A percentile compares a stretch with the other conserved stretches of the same genome.
Evolutionary conservation across 1,139 yeast genomes (phyloP).

Genomic region (Taphrina flavorubra): DNA sequence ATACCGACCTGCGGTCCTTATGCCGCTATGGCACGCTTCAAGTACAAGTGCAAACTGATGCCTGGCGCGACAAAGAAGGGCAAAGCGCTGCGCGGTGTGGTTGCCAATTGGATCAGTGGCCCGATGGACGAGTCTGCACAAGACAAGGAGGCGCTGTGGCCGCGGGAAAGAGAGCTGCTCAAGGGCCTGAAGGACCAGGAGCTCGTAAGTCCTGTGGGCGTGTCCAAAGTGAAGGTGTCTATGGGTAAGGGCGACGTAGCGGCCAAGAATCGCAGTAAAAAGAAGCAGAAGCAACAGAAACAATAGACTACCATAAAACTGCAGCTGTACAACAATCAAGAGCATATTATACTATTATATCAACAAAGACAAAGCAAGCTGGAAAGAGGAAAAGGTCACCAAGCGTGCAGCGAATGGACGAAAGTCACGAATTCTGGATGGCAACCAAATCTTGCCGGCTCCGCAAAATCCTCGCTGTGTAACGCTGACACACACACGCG

Average conservation of each 20-base stretch:
- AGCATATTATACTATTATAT: too few species aligned
- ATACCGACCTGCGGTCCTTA: constrained; percentile 95
- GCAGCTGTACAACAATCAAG: too few species aligned
- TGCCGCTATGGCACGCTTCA: constrained; percentile 72
- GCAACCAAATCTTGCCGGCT: neutral
- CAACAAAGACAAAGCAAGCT: too few species aligned
- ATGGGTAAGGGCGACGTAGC: constrained; percentile 21
- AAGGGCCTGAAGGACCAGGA: constrained; percentile 65
- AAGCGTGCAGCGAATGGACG: neutral
- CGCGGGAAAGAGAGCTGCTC: constrained; percentile 65
- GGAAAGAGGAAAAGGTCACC: too few species aligned
- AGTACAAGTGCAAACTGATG: constrained; percentile 82
- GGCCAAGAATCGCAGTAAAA: constrained; percentile 21
- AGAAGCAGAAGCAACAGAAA: constrained; percentile 6
- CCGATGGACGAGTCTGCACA: constrained; percentile 59
- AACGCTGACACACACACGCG: too few species aligned
- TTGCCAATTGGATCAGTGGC: constrained; percentile 64
- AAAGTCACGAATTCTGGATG: neutral
- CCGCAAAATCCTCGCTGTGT: too few species aligned
- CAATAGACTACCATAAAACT: neutral
- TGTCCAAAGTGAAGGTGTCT: constrained; percentile 52
- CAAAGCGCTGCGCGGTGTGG: constrained; percentile 63
- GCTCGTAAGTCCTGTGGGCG: constrained; percentile 60
- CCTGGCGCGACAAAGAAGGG: constrained; percentile 92
- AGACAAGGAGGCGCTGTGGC: constrained; percentile 72